Evolutionary conservation across 805 yeast genomes (phyloP).

Genomic region (Candida saitoana): DNA sequence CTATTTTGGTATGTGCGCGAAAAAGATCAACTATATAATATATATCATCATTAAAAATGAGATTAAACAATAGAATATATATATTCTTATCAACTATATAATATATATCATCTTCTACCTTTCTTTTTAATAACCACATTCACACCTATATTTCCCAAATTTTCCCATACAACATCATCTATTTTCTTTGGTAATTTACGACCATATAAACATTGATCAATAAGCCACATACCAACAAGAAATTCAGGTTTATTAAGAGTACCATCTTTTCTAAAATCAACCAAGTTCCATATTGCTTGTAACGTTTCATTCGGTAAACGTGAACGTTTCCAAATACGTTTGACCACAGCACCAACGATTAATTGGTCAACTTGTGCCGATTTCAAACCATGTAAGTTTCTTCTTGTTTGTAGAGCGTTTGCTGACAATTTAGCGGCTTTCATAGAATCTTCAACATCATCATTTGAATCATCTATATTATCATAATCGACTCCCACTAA

Average conservation of each 20-base stretch:
- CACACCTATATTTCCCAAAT: constrained; percentile 53
- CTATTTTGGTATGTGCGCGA: background rate
- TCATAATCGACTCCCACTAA: constrained; percentile 24
- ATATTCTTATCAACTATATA: too few species aligned
- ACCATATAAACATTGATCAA: constrained; percentile 94
- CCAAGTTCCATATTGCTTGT: constrained; percentile 65
- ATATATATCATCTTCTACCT: constrained; percentile 12
- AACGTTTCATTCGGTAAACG: constrained; percentile 58
- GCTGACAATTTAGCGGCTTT: constrained; percentile 36
- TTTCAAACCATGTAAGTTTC: constrained; percentile 28
- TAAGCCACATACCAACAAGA: constrained; percentile 95
- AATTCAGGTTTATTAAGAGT: constrained; percentile 76
- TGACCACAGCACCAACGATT: constrained; percentile 62
- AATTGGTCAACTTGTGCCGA: constrained; percentile 25
- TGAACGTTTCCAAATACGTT: constrained; percentile 78
- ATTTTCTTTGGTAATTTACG: constrained; percentile 76
- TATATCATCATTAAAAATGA: background rate
- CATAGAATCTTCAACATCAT: constrained; percentile 18
- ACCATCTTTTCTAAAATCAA: constrained; percentile 65
- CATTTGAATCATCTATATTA: background rate
- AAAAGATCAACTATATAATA: background rate
- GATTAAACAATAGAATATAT: background rate
- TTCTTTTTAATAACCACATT: constrained; percentile 36
- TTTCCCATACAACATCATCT: constrained; percentile 72
- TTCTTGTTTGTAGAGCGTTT: constrained; percentile 18